Evolutionary conservation across 768 basidiomycete species (phyloP).

Genomic region (Boletus rubroflammeus): DNA sequence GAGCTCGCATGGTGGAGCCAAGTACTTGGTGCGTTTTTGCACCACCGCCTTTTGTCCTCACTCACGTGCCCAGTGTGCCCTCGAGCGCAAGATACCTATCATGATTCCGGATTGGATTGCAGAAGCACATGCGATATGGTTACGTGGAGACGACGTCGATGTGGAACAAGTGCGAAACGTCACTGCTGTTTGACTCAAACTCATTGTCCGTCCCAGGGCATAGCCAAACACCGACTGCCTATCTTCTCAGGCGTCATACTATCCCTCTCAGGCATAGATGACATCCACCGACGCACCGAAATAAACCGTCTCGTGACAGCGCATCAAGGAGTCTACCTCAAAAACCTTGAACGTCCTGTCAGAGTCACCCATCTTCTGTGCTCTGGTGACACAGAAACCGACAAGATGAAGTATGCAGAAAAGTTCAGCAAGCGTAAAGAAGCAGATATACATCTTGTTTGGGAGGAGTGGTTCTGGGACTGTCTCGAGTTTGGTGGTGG

Average conservation of each 20-base stretch:
- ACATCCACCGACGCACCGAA: constrained; percentile 53
- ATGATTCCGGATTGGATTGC: constrained; percentile 74
- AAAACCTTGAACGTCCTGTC: constrained; percentile 73
- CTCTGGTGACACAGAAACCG: constrained; percentile 57
- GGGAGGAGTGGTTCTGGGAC: constrained; percentile 99
- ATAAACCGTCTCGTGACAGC: constrained; percentile 59
- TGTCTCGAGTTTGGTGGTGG: constrained; percentile 71
- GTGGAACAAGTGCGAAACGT: constrained; percentile 47
- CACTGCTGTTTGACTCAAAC: neutral
- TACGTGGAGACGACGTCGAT: constrained; percentile 76
- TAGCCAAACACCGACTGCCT: constrained; percentile 59
- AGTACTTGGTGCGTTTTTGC: constrained; percentile 63
- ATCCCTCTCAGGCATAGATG: constrained; percentile 73
- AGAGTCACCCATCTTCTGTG: constrained; percentile 85
- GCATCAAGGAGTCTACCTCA: constrained; percentile 67
- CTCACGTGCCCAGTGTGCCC: constrained; percentile 58
- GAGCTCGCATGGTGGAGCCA: constrained; percentile 73
- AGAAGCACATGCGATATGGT: constrained; percentile 69
- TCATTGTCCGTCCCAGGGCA: constrained; percentile 40
- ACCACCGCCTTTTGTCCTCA: neutral
- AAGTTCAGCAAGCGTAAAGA: constrained; percentile 70
- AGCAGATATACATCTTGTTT: constrained; percentile 73
- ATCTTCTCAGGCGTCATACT: constrained; percentile 69
- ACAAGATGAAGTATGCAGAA: constrained; percentile 77
- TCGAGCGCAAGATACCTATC: constrained; percentile 78